These are phyloP conservation scores for Colletotrichum sp. DNA, from an alignment of 2,329 filamentous ascomycete genomes.

Conservation along the genomic window DNA sequence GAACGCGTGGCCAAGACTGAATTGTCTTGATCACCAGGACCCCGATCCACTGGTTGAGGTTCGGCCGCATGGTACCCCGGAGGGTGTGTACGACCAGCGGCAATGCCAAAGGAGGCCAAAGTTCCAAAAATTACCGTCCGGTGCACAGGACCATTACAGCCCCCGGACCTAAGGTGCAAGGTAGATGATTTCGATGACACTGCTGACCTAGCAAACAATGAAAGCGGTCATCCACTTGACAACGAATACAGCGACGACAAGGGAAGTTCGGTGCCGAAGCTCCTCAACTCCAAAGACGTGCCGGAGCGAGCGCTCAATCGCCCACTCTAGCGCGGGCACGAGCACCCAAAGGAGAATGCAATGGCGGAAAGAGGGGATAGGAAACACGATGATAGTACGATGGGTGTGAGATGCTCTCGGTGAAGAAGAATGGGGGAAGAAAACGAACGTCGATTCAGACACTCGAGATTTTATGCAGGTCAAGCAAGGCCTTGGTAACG, in stretches of 20 bases:
- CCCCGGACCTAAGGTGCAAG: background rate
- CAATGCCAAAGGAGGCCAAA: background rate
- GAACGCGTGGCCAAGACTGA: background rate
- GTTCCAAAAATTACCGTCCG: background rate
- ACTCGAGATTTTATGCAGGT: background rate
- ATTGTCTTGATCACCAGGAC: background rate
- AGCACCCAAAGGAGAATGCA: background rate
- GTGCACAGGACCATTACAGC: background rate
- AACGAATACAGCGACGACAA: background rate
- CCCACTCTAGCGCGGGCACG: background rate
- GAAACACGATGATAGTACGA: too few species aligned
- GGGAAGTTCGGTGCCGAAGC: background rate
- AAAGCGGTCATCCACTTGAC: background rate
- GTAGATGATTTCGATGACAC: background rate
- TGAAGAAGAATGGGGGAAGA: background rate
- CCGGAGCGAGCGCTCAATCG: background rate
- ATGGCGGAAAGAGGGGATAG: too few species aligned
- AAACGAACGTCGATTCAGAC: background rate
- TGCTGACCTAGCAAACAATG: background rate
- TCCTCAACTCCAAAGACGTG: background rate
- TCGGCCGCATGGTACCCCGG: background rate
- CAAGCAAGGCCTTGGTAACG: background rate
- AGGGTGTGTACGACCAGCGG: background rate
- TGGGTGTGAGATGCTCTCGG: background rate
- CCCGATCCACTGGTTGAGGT: background rate